These are phyloP conservation scores for Oryza australiensis DNA, from an alignment of 176 grass and related monocot genomes.

Conservation along the genomic window DNA sequence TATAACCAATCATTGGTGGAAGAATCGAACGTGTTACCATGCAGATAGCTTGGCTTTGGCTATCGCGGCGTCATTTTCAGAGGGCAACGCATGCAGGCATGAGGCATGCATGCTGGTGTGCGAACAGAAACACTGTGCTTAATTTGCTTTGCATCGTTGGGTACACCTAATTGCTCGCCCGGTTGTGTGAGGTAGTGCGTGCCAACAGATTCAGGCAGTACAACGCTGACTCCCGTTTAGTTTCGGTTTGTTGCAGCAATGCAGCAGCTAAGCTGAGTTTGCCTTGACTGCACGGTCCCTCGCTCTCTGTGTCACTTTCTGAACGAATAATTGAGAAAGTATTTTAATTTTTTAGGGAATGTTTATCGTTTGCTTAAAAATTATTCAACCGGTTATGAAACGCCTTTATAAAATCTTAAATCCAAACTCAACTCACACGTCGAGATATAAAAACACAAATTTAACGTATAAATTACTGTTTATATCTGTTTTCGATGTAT, in stretches of 20 bases:
- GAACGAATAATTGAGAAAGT: too few species aligned
- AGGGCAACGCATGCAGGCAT: neutral
- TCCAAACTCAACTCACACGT: too few species aligned
- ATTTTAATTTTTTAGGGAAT: too few species aligned
- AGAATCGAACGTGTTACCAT: neutral
- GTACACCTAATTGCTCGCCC: neutral
- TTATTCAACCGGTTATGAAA: too few species aligned
- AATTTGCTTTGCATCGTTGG: neutral
- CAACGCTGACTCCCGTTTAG: neutral
- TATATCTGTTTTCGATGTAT: too few species aligned
- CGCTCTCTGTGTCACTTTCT: neutral
- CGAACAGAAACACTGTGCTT: neutral
- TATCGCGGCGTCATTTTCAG: constrained; percentile 28
- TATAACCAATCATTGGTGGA: neutral
- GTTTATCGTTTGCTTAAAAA: too few species aligned
- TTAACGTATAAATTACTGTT: too few species aligned
- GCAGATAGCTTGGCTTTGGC: neutral
- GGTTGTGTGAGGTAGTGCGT: neutral
- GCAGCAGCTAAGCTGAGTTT: neutral
- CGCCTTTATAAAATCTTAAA: too few species aligned
- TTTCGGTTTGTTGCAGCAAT: neutral
- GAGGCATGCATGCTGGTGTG: neutral
- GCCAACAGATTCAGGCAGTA: neutral
- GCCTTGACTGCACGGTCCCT: neutral
- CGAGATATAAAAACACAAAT: too few species aligned